Percentiles rank a stretch among this genome's conserved stretches.
These are phyloP conservation scores for Picochlorum sp. DNA, from an alignment of 139 green algal species.

Conservation along the genomic window DNA sequence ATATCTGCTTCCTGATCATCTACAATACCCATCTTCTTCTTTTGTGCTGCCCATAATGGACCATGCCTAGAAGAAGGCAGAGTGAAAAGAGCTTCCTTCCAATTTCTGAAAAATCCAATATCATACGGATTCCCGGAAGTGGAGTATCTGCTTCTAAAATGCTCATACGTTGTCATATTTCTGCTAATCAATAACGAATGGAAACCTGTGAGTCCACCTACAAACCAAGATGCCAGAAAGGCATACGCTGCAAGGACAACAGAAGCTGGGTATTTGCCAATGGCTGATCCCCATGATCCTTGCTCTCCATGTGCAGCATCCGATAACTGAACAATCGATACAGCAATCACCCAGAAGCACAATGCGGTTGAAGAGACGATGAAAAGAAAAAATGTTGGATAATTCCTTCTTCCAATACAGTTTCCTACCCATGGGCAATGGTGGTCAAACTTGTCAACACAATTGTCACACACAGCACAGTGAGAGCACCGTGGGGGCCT, in stretches of 20 bases:
- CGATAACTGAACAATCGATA: constrained; percentile 46
- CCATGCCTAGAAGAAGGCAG: constrained; percentile 7
- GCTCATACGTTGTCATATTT: constrained; percentile 98
- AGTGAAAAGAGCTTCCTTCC: constrained; percentile 13
- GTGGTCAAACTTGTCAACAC: constrained; percentile 96
- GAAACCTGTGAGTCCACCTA: constrained; percentile 79
- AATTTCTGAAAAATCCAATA: constrained; percentile 18
- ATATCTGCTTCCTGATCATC: not conserved
- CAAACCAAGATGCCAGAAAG: constrained; percentile 82
- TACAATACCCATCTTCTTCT: not conserved
- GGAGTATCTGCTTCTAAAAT: constrained; percentile 60
- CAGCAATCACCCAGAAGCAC: constrained; percentile 69
- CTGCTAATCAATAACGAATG: constrained; percentile 82
- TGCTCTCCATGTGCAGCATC: not conserved
- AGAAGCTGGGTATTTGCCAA: constrained; percentile 34
- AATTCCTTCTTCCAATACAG: constrained; percentile 89
- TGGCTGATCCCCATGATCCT: constrained; percentile 17
- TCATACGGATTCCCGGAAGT: constrained; percentile 28
- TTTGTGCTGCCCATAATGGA: constrained; percentile 2
- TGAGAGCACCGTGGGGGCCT: constrained; percentile 86
- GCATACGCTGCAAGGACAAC: constrained; percentile 56
- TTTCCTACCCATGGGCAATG: constrained; percentile 97
- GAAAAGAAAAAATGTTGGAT: constrained; percentile 93
- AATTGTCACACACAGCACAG: constrained; percentile 97
- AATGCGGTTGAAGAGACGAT: constrained; percentile 71